A percentile compares a stretch with the other conserved stretches of the same genome.
Evolutionary conservation across 139 green algal species (phyloP).

Genomic region (Eudorina sp.): DNA sequence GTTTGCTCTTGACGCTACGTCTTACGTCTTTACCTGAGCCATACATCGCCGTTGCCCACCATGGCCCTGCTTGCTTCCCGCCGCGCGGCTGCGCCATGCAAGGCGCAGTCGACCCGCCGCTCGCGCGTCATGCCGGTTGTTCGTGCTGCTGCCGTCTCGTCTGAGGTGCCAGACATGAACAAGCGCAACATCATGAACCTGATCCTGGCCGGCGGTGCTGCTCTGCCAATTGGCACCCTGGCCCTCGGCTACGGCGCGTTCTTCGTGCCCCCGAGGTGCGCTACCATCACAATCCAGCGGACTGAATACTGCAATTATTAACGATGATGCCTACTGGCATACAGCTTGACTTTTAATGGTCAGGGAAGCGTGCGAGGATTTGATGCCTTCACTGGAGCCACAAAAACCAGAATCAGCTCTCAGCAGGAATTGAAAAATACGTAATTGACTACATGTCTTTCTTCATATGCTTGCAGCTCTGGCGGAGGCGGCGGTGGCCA

Average conservation of each 20-base stretch:
- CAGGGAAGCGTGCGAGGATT: neutral
- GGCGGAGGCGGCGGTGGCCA: slow-evolving; percentile 84
- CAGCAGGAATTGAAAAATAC: too few relatives aligned
- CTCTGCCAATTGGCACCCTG: slow-evolving; percentile 77
- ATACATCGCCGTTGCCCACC: neutral
- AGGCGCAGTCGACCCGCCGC: slow-evolving; percentile 12
- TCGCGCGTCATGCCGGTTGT: slow-evolving; percentile 50
- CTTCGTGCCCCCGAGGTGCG: slow-evolving; percentile 85
- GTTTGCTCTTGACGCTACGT: neutral
- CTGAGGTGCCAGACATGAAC: slow-evolving; percentile 69
- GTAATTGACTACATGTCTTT: neutral
- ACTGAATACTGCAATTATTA: neutral
- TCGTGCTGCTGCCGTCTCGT: slow-evolving; percentile 32
- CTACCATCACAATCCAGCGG: neutral
- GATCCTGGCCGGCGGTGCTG: slow-evolving; percentile 57
- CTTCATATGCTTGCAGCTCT: slow-evolving; percentile 64
- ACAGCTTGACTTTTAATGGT: neutral
- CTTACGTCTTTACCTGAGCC: neutral
- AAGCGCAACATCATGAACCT: slow-evolving; percentile 96
- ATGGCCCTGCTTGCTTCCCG: slow-evolving; percentile 40
- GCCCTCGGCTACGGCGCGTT: slow-evolving; percentile 78
- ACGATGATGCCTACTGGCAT: too few relatives aligned
- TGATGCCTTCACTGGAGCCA: neutral
- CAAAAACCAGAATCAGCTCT: neutral
- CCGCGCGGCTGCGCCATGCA: slow-evolving; percentile 34